These are phyloP conservation scores for Termitomyces sp. DNA, from an alignment of 768 basidiomycete species.

Conservation along the genomic window DNA sequence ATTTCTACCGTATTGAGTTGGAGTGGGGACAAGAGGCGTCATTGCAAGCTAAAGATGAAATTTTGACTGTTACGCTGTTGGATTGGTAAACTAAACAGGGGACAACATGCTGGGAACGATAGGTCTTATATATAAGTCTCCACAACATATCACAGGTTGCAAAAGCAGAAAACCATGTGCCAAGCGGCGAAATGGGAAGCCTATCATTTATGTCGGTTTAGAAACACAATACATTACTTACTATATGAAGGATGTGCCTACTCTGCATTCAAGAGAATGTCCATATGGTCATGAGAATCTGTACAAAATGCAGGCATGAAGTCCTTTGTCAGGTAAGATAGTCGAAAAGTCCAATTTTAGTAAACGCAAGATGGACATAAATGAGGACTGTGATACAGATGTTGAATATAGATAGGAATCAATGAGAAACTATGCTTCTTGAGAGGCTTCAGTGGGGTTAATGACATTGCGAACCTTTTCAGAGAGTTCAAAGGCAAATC, in stretches of 20 bases:
- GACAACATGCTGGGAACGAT: neutral
- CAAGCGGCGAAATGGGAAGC: neutral
- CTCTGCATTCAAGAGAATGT: conserved; percentile 3
- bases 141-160: neutral
- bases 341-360: conserved; percentile 7
- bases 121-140: neutral
- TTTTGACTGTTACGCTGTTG: conserved; percentile 38
- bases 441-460: conserved; percentile 26
- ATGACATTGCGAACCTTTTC: conserved; percentile 52
- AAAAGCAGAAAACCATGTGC: neutral
- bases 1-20: conserved; percentile 51
- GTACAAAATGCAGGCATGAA: conserved; percentile 7
- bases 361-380: neutral
- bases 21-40: conserved; percentile 35
- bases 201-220: conserved; percentile 7
- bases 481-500: neutral
- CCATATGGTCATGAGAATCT: conserved; percentile 7
- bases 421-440: conserved; percentile 17
- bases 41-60: conserved; percentile 27
- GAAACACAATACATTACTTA: conserved; percentile 8
- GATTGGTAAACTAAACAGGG: conserved; percentile 18
- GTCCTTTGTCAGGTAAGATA: conserved; percentile 3
- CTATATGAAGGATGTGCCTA: conserved; percentile 5
- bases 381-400: neutral
- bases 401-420: neutral